Evolutionary conservation across 306 rosid species (phyloP).

Genomic region (Casuarina glauca): DNA sequence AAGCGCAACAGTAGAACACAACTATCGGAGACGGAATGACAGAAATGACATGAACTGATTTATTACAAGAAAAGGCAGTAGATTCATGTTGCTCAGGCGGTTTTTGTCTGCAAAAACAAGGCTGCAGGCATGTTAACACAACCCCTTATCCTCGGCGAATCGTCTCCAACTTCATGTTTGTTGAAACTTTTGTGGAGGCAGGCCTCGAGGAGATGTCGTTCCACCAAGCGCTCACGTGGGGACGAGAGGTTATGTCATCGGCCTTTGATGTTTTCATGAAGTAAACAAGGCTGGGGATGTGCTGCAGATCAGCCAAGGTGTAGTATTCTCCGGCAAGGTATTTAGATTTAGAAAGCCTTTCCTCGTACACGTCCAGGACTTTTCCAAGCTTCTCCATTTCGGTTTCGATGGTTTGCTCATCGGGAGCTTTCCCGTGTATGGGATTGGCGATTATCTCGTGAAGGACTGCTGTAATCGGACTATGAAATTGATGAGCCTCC

Average conservation of each 20-base stretch:
- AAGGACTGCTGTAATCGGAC: conserved; percentile 1
- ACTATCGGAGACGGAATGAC: too few relatives aligned
- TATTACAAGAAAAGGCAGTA: too few relatives aligned
- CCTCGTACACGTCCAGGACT: conserved; percentile 16
- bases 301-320: conserved; percentile 12
- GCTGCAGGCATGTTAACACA: background rate
- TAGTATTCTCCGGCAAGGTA: conserved; percentile 15
- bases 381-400: conserved; percentile 15
- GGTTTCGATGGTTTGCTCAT: conserved; percentile 1
- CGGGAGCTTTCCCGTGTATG: background rate
- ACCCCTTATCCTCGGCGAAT: background rate
- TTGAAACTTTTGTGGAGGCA: background rate
- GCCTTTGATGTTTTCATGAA: conserved; percentile 14
- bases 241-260: background rate
- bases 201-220: conserved; percentile 18
- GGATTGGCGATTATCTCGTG: conserved; percentile 2
- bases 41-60: too few relatives aligned
- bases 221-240: conserved; percentile 22
- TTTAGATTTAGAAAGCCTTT: background rate
- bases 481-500: conserved; percentile 3
- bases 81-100: too few relatives aligned
- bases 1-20: too few relatives aligned
- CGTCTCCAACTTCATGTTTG: conserved; percentile 4
- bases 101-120: background rate
- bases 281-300: conserved; percentile 18